Base-by-base conservation (phyloP, 257 asterid genomes). In the Jacaranda mimosifolia region DNA sequence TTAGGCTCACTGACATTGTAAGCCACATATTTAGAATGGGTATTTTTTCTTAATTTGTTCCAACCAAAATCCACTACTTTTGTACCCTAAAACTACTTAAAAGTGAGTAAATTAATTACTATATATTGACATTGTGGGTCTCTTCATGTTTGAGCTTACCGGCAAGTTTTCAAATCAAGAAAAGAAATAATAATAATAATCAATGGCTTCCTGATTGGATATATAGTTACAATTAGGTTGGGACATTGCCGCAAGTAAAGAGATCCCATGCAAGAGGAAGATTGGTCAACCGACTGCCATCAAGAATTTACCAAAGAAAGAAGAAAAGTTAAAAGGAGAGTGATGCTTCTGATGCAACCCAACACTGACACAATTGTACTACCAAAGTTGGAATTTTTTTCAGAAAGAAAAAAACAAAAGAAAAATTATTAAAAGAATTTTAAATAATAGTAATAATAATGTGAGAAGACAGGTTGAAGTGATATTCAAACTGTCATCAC, bases 401-500 rank as follows among this genome's bases (percentile, higher is more conserved):
- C 80, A 12, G 51, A 7, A 77, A 55, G 3, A 13, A 49, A 45
- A 48, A 13, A 40, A 13, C 17, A 48, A 8, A 26, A 11, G 26
- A n/a, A 2, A 45, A 6, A 9, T 21, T 19, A 51, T 65, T 17
- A 35, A 5, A 10, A 0, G n/a, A n/a, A 53, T 77, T 13, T 18
- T 42, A 45, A 52, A 35, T 9, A 72, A 19, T 48, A 8, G 14
- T 57, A 55, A 40, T 13, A 53, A 59, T 66, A 56, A 68, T 38
- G 69, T 77, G 87, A 84, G 49, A 76, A 67, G 89, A 86, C 87
- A 76, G 75, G 87, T 70, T 81, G 89, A 86, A 82, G 90, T 86
- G 89, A 88, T 84, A 10, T 84, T 82, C 88, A 80, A 79, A 82
- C 79, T 84, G 90, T 88, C 86, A 74, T 70, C 83, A 82, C 84